Base-by-base conservation (phyloP, 2,329 filamentous ascomycete genomes). In the Trichoderma sp. region DNA sequence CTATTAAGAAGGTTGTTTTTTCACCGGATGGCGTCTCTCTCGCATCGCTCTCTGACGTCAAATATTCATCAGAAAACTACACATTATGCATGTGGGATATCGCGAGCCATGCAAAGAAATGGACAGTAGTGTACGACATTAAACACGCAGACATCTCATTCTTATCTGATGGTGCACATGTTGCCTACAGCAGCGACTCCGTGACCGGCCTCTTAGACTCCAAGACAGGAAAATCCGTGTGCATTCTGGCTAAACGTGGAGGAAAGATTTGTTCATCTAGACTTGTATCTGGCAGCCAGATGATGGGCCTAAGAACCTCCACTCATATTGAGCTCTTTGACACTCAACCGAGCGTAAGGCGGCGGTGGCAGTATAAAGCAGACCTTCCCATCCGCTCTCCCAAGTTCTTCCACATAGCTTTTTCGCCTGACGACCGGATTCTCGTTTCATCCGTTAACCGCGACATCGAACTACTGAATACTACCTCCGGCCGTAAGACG, bases 371-470 rank as follows among this genome's bases (percentile, higher is more conserved):
- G 38, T 16, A 6, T 18, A 41, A 18, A 27, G 27, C 27, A 27
- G 27, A n/a, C n/a, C n/a, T n/a, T n/a, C n/a, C n/a, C n/a, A n/a
- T n/a, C n/a, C n/a, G n/a, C n/a, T n/a, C n/a, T n/a, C n/a, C n/a
- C n/a, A n/a, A n/a, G n/a, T n/a, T n/a, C n/a, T n/a, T n/a, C n/a
- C 9, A 35, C 33, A 53, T 53, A 3, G 2, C 45, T 11, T 53
- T 53, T 53, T 53, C 45, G n/a, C 45, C 45, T 6, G 45, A 53
- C 45, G 45, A 24, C 11, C 45, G n/a, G 11, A 6, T 53, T 5
- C 9, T 53, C 2, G 45, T n/a, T 53, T 2, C n/a, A 21, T 0
- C 1, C 2, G 1, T 9, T 8, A 2, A 11, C 7, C 0, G 8
- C 8, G 2, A 4, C 45, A 53, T 53, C 9, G 5, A 21, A 53